Base-by-base conservation (phyloP, 352 stramenopile species). In the Globisporangium nodosum region DNA sequence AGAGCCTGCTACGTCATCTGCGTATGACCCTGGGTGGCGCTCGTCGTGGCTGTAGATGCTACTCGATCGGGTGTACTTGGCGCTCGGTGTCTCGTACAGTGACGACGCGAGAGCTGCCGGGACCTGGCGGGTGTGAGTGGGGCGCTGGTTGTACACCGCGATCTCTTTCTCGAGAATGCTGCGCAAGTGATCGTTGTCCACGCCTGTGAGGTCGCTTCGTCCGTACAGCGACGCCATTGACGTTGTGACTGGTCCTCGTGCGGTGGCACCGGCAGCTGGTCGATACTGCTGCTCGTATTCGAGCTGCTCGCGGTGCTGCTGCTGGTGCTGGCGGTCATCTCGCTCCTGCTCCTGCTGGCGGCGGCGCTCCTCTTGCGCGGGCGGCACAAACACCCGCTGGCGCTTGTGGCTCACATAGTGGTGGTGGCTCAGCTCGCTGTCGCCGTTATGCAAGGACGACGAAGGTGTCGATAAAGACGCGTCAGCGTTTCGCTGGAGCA, bases 131-230 rank as follows among this genome's bases (percentile, higher is more conserved):
- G 4, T n/a, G 16, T 48, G 39, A 9, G 39, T 45, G 35, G 11
- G 45, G 35, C 56, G 56, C 47, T 60, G 46, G 52, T 65, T 65
- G 52, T 65, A 65, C 13, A 60, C 55, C 20, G 59, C 59, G 37
- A 65, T 47, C 42, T 65, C 59, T 15, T 59, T 35, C 15, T 65
- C 59, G 8, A 65, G 46, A 24, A 65, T 65, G 24, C 50, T 59
- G 37, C 52, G 59, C 45, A 65, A 39, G 46, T 50, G 52, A 12
- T 58, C 52, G 20, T 58, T 65, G 52, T 65, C 42, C 4, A 21
- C 52, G 5, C 47, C 52, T 0, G 30, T 15, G 12, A 65, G 46
- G 46, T 56, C 30, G 11, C 18, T 24, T 5, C 42, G 42, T 31
- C 42, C 16, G 42, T 48, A 48, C 42, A 48, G n/a, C 42, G 42